Evolutionary conservation across 108 stramenopile species (phyloP).

Genomic region (Phaeodactylum tricornutum): DNA sequence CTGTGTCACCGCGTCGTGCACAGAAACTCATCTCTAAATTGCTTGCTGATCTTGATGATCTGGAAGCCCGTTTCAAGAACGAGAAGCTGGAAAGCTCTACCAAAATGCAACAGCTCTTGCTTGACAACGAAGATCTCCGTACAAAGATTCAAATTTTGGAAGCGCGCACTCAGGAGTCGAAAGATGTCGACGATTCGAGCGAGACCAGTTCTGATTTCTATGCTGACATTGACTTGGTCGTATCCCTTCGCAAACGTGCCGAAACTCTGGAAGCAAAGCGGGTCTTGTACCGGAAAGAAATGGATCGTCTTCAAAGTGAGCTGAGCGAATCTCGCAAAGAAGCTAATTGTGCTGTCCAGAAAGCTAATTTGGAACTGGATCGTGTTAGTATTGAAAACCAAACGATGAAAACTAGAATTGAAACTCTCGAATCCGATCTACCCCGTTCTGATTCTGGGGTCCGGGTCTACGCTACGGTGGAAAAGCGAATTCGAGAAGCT

Average conservation of each 20-base stretch:
- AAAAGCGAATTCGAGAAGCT: not conserved
- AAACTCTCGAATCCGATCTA: not conserved
- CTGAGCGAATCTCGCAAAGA: not conserved
- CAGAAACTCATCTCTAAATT: constrained; percentile 6
- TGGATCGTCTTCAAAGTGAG: not conserved
- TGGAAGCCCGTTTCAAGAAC: constrained; percentile 10
- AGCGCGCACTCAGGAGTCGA: too few relatives aligned
- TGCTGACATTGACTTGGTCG: not conserved
- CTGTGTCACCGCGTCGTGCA: not conserved
- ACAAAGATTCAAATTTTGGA: constrained; percentile 1
- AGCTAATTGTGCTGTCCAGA: not conserved
- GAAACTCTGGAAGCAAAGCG: constrained; percentile 5
- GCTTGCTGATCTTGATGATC: constrained; percentile 5
- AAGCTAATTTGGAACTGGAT: constrained; percentile 1
- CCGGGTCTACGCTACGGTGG: not conserved
- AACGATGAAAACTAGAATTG: not conserved
- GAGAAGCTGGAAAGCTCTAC: not conserved
- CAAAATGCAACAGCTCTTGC: not conserved
- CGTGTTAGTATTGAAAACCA: constrained; percentile 1
- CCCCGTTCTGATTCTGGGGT: not conserved
- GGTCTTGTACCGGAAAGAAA: not conserved
- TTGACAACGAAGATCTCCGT: not conserved
- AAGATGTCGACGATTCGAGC: constrained; percentile 2
- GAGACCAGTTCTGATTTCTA: not conserved
- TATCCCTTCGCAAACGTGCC: constrained; percentile 1